Evolutionary conservation across 2,329 filamentous ascomycete genomes (phyloP), one percentile per base, ranked within the genome.

Genomic region (Botryotinia calthae): DNA sequence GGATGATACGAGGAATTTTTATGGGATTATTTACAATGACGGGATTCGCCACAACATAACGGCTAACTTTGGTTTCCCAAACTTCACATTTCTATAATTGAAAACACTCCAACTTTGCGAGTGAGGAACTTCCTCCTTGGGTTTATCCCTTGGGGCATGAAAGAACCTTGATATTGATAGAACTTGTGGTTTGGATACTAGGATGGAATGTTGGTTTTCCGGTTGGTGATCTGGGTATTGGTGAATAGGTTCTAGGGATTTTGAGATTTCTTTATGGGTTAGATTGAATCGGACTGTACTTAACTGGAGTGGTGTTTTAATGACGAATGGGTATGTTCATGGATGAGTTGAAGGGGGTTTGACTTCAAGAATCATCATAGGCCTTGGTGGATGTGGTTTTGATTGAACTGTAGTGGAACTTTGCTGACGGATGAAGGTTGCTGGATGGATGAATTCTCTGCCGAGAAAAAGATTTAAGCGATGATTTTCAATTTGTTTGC

Each of bases 81-180:
- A 68, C 48, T 44, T 44, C 20, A 56, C 37, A 44, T 56, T 22
- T 40, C 25, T 67, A 31, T 20, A 31, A 68, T 42, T 56, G n/a
- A 68, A 56, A 68, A 68, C 65, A 56, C 65, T 68, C 48, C 65
- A 56, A 68, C 48, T 56, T 68, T 68, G 48, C 42, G 65, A 68
- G 65, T 68, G 65, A 40, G 65, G 65, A 31, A 56, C 37, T 68
- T 68, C 65, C 65, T 56, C n/a, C n/a, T 68, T 56, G 37, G 34
- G 10, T 31, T 68, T 31, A 58, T 68, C 18, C 46, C 48, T 68
- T 42, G 65, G n/a, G 48, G 65, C 65, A 68, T 68, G 65, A 42
- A 44, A 68, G 65, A 68, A 44, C 65, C 65, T 68, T 68, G 65
- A 68, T 25, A 56, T 68, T 56, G 10, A 44, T 44, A 42, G 48